Evolutionary conservation across 805 yeast species (phyloP).

Genomic region (Candida wancherniae): DNA sequence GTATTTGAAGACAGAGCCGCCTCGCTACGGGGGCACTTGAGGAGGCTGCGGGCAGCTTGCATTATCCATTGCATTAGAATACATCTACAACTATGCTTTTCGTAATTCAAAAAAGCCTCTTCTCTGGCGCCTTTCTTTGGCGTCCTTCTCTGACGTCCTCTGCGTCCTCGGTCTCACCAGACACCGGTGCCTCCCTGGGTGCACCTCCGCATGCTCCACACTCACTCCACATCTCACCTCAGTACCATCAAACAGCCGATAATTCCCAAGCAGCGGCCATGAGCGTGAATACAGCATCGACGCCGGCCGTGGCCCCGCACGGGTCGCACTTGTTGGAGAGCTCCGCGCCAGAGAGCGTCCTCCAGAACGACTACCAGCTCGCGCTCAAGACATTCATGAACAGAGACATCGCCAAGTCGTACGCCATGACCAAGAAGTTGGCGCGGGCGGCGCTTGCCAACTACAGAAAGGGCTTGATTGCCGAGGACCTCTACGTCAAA

Average conservation of each 20-base stretch:
- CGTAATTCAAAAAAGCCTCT: too few relatives aligned
- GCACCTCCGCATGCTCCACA: not conserved
- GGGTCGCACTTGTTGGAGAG: conserved; percentile 4
- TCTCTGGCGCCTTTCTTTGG: too few relatives aligned
- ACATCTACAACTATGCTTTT: too few relatives aligned
- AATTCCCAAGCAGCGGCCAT: too few relatives aligned
- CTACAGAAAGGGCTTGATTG: conserved; percentile 20
- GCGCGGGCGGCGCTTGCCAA: conserved; percentile 20
- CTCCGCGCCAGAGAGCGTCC: conserved; percentile 12
- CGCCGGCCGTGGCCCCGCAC: too few relatives aligned
- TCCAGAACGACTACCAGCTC: conserved; percentile 23
- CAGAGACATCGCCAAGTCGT: conserved; percentile 33
- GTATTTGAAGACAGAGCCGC: conserved; percentile 7
- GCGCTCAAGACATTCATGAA: conserved; percentile 38
- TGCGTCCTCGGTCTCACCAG: too few relatives aligned
- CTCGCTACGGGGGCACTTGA: conserved; percentile 16
- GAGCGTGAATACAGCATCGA: conserved; percentile 1
- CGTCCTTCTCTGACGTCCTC: too few relatives aligned
- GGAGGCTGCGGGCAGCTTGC: not conserved
- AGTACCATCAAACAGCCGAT: not conserved
- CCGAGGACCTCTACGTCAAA: conserved; percentile 29
- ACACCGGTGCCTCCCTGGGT: conserved; percentile 1
- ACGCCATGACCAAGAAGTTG: conserved; percentile 20
- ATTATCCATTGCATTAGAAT: too few relatives aligned
- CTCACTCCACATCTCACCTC: not conserved